Base-by-base conservation (phyloP, 192 early-diverging fungal genomes). In the Coemansia sp. region DNA sequence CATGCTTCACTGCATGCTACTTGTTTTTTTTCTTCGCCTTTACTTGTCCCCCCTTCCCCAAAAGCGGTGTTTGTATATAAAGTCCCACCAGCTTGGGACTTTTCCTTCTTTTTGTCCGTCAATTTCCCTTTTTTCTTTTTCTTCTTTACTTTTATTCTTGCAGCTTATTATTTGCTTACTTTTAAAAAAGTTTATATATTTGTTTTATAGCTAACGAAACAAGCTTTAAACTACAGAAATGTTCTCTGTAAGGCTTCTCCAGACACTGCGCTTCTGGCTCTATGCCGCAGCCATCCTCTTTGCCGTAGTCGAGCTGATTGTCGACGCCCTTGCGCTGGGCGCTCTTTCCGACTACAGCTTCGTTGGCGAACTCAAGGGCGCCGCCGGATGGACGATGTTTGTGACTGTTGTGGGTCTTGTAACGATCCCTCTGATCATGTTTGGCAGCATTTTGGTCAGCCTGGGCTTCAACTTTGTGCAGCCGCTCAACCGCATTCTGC, bases 331-430 rank as follows among this genome's bases (percentile, higher is more conserved):
- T 1, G 66, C 75, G 7, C 65, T 83, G 68, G 72, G 45, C 37
- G 63, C 61, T 32, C 65, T 82, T 51, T 64, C 67, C 56, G 12
- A 12, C 57, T 6, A 56, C 4, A 9, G 43, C 43, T 66, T 60
- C 45, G 4, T 45, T 3, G 8, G 59, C 5, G 45, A 37, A 18
- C 39, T 61, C 8, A 54, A 55, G 61, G 80, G 80, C 14, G 80
- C 75, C 0, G 71, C 80, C 1, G 75, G 74, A 11, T 83, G 71
- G 63, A 83, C 80, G 17, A 77, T 83, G 80, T 83, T 83, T 72
- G 75, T 77, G 12, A 74, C 75, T 2, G 41, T 77, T 15, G 51
- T 66, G n/a, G 71, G 65, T 11, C 66, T 83, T 41, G 43, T 83
- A 28, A 28, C 73, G 8, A 57, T 74, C 2, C 80, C 80, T 1